These are phyloP conservation scores for Pilasporangium apinafurcum DNA, from an alignment of 352 stramenopile species.

Conservation along the genomic window DNA sequence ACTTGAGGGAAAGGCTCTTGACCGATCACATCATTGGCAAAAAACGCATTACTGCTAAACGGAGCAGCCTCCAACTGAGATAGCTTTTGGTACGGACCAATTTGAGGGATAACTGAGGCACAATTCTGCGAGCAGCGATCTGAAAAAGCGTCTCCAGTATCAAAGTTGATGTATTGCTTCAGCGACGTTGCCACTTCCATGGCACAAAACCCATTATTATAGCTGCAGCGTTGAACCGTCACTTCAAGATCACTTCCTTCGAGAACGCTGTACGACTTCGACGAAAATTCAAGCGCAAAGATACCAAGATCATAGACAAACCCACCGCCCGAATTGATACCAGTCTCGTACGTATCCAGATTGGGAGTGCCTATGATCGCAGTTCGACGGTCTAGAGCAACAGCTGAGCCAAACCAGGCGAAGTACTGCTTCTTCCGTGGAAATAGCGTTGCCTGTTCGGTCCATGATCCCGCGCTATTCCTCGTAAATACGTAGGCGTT, in stretches of 20 bases:
- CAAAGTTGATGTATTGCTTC: constrained; percentile 58
- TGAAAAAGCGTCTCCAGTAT: constrained; percentile 70
- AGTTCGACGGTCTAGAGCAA: constrained; percentile 77
- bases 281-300: constrained; percentile 74
- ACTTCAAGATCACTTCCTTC: constrained; percentile 86
- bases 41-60: constrained; percentile 36
- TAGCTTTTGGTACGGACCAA: constrained; percentile 61
- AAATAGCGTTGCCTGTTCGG: constrained; percentile 89
- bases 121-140: constrained; percentile 44
- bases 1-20: constrained; percentile 79
- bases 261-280: constrained; percentile 67
- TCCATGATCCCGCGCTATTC: constrained; percentile 50
- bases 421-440: constrained; percentile 89
- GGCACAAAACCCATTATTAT: constrained; percentile 42
- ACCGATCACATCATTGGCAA: constrained; percentile 38
- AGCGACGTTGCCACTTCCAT: constrained; percentile 43
- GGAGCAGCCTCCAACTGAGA: constrained; percentile 51
- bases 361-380: constrained; percentile 91
- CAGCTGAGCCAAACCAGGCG: constrained; percentile 77
- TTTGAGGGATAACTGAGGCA: constrained; percentile 24
- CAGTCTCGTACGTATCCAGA: constrained; percentile 85
- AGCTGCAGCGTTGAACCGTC: constrained; percentile 57
- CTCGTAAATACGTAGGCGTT: constrained; percentile 69
- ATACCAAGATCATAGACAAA: constrained; percentile 91
- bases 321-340: constrained; percentile 89